Evolutionary conservation across 345 rosid species (phyloP).

Genomic region (Brassica rapa): DNA sequence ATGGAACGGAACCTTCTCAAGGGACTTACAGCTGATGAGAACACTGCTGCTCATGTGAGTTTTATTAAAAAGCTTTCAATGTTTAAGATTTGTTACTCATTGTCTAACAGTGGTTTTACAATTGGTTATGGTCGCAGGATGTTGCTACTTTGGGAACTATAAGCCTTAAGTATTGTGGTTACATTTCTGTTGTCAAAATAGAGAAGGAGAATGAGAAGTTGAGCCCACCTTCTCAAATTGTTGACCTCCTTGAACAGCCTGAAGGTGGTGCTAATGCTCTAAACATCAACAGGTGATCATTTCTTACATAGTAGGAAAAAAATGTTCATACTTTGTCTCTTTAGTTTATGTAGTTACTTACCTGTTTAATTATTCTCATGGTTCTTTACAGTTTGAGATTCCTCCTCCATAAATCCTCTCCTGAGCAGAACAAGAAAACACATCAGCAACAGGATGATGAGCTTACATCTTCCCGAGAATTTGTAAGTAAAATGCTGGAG

Average conservation of each 20-base stretch:
- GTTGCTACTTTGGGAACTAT: constrained; percentile 74
- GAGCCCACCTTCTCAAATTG: constrained; percentile 54
- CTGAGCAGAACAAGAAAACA: constrained; percentile 56
- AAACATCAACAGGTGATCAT: constrained; percentile 78
- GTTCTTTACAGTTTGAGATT: constrained; percentile 73
- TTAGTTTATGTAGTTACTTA: constrained; percentile 15
- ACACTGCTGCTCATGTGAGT: constrained; percentile 95
- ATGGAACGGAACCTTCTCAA: constrained; percentile 82
- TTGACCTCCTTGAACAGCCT: constrained; percentile 81
- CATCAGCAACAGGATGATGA: constrained; percentile 56
- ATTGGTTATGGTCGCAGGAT: constrained; percentile 62
- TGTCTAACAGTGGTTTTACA: constrained; percentile 19
- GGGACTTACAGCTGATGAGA: constrained; percentile 97
- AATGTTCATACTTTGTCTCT: constrained; percentile 3
- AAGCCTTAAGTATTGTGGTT: constrained; percentile 85
- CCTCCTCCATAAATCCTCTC: constrained; percentile 62
- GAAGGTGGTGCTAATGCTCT: constrained; percentile 99
- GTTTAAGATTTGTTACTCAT: background rate
- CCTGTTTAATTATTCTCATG: constrained; percentile 5
- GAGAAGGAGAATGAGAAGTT: constrained; percentile 52
- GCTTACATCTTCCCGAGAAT: constrained; percentile 55
- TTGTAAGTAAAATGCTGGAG: constrained; percentile 72
- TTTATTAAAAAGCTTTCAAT: too few species aligned
- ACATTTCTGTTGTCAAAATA: constrained; percentile 76
- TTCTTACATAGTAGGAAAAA: background rate